Conservation (phyloP, 2,329 filamentous ascomycete species). For the Cordyceps javanica region DNA sequence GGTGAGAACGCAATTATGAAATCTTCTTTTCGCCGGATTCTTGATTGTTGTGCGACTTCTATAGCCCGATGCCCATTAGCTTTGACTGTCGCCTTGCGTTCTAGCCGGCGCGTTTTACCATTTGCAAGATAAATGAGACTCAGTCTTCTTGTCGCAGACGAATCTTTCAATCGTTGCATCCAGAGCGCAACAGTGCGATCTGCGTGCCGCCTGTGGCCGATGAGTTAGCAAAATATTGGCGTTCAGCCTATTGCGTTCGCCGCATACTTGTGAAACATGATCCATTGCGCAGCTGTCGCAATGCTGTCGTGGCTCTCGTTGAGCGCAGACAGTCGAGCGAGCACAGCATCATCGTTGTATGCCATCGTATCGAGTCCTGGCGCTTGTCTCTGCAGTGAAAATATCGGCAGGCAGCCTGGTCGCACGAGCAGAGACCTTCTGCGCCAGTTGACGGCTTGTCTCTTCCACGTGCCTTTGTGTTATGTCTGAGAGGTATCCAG, state of each 20-base stretch:
- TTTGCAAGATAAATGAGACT: slow-evolving; percentile 94
- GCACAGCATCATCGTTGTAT: slow-evolving; percentile 91
- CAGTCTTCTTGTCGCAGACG: slow-evolving; percentile 75
- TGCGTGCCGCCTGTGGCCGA: slow-evolving; percentile 67
- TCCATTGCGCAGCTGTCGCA: slow-evolving; percentile 94
- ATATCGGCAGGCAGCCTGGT: not conserved
- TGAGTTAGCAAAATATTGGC: slow-evolving; percentile 8
- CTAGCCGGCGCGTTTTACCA: slow-evolving; percentile 45
- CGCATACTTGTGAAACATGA: slow-evolving; percentile 91
- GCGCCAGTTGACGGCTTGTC: not conserved
- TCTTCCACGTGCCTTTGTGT: not conserved
- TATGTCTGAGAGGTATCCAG: not conserved
- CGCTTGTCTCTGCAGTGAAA: slow-evolving; percentile 16
- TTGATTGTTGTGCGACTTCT: slow-evolving; percentile 97
- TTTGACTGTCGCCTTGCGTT: not conserved
- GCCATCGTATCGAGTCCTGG: slow-evolving; percentile 55
- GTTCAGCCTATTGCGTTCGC: slow-evolving; percentile 14
- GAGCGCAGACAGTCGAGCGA: slow-evolving; percentile 88
- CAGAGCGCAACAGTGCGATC: slow-evolving; percentile 88
- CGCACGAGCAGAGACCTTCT: not conserved
- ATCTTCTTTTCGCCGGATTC: slow-evolving; percentile 84
- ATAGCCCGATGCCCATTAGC: slow-evolving; percentile 12
- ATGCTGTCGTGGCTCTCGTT: slow-evolving; percentile 99
- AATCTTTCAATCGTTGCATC: slow-evolving; percentile 84
- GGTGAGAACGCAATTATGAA: slow-evolving; percentile 90